Evolutionary conservation across 2,329 filamentous ascomycete species (phyloP).

Genomic region (Tolypocladium amazonense): DNA sequence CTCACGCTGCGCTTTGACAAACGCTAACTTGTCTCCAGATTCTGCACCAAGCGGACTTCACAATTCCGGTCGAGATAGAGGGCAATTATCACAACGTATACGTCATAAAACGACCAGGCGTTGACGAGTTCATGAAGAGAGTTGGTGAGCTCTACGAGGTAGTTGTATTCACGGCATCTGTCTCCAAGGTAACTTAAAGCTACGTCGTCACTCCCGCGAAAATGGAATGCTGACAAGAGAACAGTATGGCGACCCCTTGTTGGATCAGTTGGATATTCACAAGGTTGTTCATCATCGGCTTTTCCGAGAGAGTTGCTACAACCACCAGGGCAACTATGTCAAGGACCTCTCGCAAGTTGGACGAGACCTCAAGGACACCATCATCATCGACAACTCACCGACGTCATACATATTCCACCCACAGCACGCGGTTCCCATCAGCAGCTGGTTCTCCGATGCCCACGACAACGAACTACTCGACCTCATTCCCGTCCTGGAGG

Average conservation of each 20-base stretch:
- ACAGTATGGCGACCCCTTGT: constrained; percentile 87
- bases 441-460: constrained; percentile 99
- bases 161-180: constrained; percentile 95
- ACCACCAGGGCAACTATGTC: constrained; percentile 98
- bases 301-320: constrained; percentile 98
- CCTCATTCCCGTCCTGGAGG: constrained; percentile 94
- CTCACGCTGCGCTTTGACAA: no score
- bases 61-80: constrained; percentile 97
- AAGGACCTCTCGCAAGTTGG: constrained; percentile 98
- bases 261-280: constrained; percentile 96
- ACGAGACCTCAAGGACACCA: constrained; percentile 89
- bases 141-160: constrained; percentile 97
- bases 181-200: constrained; percentile 65
- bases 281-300: constrained; percentile 90
- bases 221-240: background rate
- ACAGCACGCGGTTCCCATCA: constrained; percentile 96
- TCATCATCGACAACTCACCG: constrained; percentile 98
- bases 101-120: constrained; percentile 97
- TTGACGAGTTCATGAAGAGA: constrained; percentile 97
- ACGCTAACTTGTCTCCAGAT: constrained; percentile 46
- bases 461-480: constrained; percentile 98
- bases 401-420: constrained; percentile 99
- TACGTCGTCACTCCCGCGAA: constrained; percentile 5
- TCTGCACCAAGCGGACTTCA: constrained; percentile 95
- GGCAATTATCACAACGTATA: constrained; percentile 99